These are phyloP conservation scores for Venturia nashicola DNA, from an alignment of 2,329 filamentous ascomycete genomes.

Conservation along the genomic window DNA sequence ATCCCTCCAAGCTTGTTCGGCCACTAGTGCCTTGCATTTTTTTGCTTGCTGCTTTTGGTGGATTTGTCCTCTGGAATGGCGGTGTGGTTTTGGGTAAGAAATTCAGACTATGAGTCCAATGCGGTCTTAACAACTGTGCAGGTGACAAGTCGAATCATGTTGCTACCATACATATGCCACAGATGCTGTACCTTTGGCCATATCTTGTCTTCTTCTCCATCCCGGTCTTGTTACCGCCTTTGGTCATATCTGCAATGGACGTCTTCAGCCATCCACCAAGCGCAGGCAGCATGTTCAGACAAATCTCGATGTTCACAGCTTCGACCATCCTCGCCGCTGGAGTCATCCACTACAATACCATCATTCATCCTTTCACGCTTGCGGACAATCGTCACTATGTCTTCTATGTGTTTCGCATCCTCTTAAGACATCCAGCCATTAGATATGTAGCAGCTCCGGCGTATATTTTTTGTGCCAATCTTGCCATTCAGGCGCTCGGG, in stretches of 20 bases:
- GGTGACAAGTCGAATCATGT: constrained; percentile 92
- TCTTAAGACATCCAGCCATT: constrained; percentile 51
- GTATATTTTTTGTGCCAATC: constrained; percentile 61
- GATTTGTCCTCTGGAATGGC: constrained; percentile 76
- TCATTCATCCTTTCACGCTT: constrained; percentile 88
- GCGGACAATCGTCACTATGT: constrained; percentile 96
- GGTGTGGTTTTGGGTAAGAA: constrained; percentile 73
- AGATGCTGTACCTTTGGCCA: constrained; percentile 93
- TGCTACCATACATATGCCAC: constrained; percentile 75
- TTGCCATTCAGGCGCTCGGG: constrained; percentile 49
- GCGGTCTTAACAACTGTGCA: constrained; percentile 21
- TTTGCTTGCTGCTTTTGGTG: constrained; percentile 54
- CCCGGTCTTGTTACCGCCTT: constrained; percentile 54
- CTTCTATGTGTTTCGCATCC: constrained; percentile 86
- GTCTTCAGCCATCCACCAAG: not conserved
- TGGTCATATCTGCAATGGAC: constrained; percentile 18
- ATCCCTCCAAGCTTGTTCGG: constrained; percentile 26
- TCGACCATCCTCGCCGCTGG: constrained; percentile 24
- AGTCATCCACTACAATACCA: constrained; percentile 69
- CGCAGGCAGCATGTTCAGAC: constrained; percentile 12
- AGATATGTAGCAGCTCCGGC: constrained; percentile 56
- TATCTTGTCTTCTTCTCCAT: constrained; percentile 82
- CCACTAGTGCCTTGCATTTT: constrained; percentile 48
- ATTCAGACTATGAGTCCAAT: not conserved
- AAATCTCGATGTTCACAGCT: not conserved